These are phyloP conservation scores for Nepenthes gracilis DNA, from an alignment of 148 eudicot species.

Conservation along the genomic window DNA sequence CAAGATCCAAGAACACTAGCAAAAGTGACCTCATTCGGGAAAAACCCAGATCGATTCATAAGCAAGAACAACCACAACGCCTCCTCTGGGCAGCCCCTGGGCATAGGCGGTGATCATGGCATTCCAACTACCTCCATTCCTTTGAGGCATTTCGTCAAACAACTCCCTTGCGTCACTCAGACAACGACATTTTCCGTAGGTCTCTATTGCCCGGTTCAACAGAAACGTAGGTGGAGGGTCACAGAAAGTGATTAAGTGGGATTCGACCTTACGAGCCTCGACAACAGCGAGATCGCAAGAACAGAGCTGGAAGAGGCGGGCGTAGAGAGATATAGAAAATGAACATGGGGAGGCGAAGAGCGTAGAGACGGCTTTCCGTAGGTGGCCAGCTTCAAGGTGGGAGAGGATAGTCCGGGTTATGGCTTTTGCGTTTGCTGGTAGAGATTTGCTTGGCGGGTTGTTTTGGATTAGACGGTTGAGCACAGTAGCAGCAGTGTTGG, in stretches of 20 bases:
- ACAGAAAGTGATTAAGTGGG: conserved; percentile 39
- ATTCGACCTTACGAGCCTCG: conserved; percentile 63
- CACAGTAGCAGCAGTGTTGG: no score
- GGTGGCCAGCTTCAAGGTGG: conserved; percentile 31
- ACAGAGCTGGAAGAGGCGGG: conserved; percentile 50
- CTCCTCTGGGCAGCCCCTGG: conserved; percentile 20
- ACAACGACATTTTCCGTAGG: conserved; percentile 51
- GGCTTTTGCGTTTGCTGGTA: conserved; percentile 8
- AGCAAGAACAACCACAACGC: conserved; percentile 29
- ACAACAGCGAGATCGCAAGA: conserved; percentile 29
- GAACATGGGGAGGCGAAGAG: conserved; percentile 48
- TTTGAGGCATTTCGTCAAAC: conserved; percentile 70
- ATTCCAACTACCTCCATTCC: conserved; percentile 90
- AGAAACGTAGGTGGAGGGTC: conserved; percentile 54
- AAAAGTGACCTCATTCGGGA: conserved; percentile 46
- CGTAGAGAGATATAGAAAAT: conserved; percentile 41
- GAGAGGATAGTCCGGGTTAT: conserved; percentile 23
- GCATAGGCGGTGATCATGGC: conserved; percentile 44
- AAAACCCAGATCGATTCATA: conserved; percentile 37
- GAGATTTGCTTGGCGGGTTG: neutral
- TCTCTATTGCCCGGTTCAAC: conserved; percentile 57
- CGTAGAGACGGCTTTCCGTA: conserved; percentile 40
- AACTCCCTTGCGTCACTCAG: conserved; percentile 47
- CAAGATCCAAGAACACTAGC: conserved; percentile 58
- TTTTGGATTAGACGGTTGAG: no score